phyloP scores from a whole-genome alignment of 2,329 filamentous ascomycete species.

The Apiospora hydei region DNA sequence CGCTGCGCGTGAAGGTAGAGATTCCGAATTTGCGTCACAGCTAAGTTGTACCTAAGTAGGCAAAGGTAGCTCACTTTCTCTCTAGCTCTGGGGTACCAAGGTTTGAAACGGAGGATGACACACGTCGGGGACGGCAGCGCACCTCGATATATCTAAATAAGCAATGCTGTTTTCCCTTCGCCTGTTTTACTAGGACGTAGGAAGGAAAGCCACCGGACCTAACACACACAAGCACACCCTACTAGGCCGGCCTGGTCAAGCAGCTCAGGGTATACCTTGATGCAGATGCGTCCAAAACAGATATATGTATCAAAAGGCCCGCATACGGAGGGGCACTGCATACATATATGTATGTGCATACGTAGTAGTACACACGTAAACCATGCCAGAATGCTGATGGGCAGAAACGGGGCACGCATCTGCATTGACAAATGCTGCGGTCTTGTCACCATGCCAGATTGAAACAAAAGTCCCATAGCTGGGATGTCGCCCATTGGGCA shows the following conservation, averaged over 20 bases:
- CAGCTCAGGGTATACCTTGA: background rate
- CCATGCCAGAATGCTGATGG: background rate
- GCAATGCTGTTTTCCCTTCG: background rate
- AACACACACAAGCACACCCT: too few relatives aligned
- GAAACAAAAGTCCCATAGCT: background rate
- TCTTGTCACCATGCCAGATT: background rate
- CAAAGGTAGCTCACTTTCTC: too few relatives aligned
- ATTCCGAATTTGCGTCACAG: background rate
- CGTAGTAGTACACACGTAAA: too few relatives aligned
- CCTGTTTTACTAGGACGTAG: too few relatives aligned
- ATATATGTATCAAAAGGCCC: background rate
- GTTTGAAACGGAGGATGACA: constrained; percentile 12
- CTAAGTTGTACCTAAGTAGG: background rate
- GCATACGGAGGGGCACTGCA: too few relatives aligned
- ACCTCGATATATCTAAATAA: background rate
- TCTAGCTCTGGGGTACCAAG: background rate
- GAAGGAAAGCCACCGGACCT: too few relatives aligned
- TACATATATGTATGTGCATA: too few relatives aligned
- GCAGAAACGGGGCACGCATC: background rate
- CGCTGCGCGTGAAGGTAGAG: background rate
- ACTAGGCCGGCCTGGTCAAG: too few relatives aligned
- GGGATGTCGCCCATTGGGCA: constrained; percentile 3
- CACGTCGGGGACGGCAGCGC: background rate
- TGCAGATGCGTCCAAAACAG: background rate
- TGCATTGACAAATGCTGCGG: background rate